phyloP scores from a whole-genome alignment of 1,284 basidiomycete species.

The Wolfiporia cocos region DNA sequence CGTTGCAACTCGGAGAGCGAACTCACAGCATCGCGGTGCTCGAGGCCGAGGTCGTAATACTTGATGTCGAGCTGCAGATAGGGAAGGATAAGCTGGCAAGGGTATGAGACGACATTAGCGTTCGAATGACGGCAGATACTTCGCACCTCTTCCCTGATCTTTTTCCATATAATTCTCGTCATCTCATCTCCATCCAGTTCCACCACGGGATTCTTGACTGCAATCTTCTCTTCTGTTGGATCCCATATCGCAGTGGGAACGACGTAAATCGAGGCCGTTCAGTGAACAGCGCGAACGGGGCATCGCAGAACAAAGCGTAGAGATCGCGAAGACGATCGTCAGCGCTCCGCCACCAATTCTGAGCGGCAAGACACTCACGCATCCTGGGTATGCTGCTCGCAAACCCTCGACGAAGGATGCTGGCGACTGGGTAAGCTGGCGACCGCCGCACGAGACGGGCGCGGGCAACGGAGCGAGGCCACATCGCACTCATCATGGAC shows the following conservation, averaged over 20 bases:
- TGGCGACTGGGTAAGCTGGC: not conserved
- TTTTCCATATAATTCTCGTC: constrained; percentile 98
- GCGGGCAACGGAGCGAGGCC: constrained; percentile 4
- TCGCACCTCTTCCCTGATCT: constrained; percentile 88
- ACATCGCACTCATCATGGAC: constrained; percentile 9
- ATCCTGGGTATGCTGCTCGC: constrained; percentile 21
- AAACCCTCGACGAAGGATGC: constrained; percentile 20
- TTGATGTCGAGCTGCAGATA: constrained; percentile 96
- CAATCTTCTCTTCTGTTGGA: constrained; percentile 56
- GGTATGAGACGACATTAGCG: constrained; percentile 4
- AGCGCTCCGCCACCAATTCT: not conserved
- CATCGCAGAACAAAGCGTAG: too few species aligned
- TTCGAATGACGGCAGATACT: not conserved
- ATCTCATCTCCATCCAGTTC: constrained; percentile 98
- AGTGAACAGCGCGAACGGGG: not conserved
- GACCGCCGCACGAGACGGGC: constrained; percentile 2
- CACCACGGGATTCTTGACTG: constrained; percentile 88
- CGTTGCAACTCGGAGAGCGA: too few species aligned
- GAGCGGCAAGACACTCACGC: constrained; percentile 21
- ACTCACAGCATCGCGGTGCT: constrained; percentile 81
- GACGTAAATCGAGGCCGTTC: not conserved
- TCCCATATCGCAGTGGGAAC: constrained; percentile 2
- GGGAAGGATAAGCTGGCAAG: constrained; percentile 80
- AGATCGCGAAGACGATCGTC: not conserved
- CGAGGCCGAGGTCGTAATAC: constrained; percentile 95